These are phyloP conservation scores for Omphalea diandra DNA, from an alignment of 441 rosid genomes.

Conservation along the genomic window DNA sequence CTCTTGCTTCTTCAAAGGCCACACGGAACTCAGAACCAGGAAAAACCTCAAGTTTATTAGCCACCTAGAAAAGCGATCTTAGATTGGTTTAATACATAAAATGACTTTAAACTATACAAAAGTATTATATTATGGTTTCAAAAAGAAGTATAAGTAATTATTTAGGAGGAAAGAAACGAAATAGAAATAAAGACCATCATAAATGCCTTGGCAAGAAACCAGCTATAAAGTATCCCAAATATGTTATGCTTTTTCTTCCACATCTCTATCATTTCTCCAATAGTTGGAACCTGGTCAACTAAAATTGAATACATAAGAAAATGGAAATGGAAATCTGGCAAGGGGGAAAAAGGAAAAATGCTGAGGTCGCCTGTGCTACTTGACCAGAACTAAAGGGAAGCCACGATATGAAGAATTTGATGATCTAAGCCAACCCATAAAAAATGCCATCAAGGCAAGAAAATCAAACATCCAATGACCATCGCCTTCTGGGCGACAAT, in stretches of 20 bases:
- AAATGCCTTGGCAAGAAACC: constrained; percentile 81
- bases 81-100: constrained; percentile 3
- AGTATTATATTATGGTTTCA: neutral
- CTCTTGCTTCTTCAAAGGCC: constrained; percentile 84
- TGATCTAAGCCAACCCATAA: neutral
- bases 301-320: constrained; percentile 13
- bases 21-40: constrained; percentile 83
- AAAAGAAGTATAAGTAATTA: neutral
- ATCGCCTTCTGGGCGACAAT: no score
- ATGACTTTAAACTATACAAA: neutral
- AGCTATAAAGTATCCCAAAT: constrained; percentile 80
- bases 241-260: constrained; percentile 73
- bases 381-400: neutral
- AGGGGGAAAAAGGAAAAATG: neutral
- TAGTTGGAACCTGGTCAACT: constrained; percentile 59
- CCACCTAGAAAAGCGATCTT: constrained; percentile 52
- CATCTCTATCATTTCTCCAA: constrained; percentile 84
- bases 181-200: constrained; percentile 15
- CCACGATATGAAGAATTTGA: neutral
- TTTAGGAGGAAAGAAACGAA: neutral
- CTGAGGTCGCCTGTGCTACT: neutral
- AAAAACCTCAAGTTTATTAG: constrained; percentile 73
- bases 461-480: neutral
- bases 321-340: constrained; percentile 4
- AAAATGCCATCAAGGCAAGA: neutral